These are phyloP conservation scores for Penicillium pancosmium DNA, from an alignment of 495 filamentous ascomycete species.

Conservation along the genomic window DNA sequence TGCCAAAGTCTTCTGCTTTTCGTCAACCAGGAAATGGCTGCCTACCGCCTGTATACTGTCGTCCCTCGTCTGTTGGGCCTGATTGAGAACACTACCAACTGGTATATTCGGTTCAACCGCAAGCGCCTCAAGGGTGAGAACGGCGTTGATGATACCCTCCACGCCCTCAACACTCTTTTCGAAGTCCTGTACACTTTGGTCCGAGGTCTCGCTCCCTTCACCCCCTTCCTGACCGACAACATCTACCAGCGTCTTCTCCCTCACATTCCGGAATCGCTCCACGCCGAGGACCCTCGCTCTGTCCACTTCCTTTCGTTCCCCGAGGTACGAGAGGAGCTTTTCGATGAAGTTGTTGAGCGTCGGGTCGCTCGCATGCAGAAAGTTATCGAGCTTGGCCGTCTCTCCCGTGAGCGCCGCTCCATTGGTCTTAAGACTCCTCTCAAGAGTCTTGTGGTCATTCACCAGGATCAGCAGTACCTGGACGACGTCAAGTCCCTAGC, in stretches of 20 bases:
- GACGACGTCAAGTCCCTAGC: constrained; percentile 84
- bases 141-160: constrained; percentile 82
- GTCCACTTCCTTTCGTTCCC: constrained; percentile 95
- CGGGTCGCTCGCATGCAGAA: constrained; percentile 90
- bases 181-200: constrained; percentile 91
- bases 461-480: constrained; percentile 78
- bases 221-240: constrained; percentile 91
- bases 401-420: constrained; percentile 80
- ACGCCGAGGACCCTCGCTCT: constrained; percentile 71
- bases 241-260: constrained; percentile 89
- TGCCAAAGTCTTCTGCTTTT: constrained; percentile 92
- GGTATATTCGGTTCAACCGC: constrained; percentile 99
- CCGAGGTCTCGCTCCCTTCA: constrained; percentile 89
- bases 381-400: constrained; percentile 86
- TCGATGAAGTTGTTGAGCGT: constrained; percentile 83
- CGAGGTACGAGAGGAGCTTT: constrained; percentile 82
- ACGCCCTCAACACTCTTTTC: constrained; percentile 95
- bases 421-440: constrained; percentile 89
- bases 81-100: constrained; percentile 96
- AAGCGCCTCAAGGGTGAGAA: constrained; percentile 93
- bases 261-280: constrained; percentile 67
- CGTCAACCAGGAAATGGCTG: constrained; percentile 93
- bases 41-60: constrained; percentile 91
- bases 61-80: constrained; percentile 84
- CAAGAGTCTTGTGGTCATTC: constrained; percentile 88